A percentile compares a stretch with the other conserved stretches of the same genome.
phyloP scores from a whole-genome alignment of 2,329 filamentous ascomycete species.

The Calycina herbarum region DNA sequence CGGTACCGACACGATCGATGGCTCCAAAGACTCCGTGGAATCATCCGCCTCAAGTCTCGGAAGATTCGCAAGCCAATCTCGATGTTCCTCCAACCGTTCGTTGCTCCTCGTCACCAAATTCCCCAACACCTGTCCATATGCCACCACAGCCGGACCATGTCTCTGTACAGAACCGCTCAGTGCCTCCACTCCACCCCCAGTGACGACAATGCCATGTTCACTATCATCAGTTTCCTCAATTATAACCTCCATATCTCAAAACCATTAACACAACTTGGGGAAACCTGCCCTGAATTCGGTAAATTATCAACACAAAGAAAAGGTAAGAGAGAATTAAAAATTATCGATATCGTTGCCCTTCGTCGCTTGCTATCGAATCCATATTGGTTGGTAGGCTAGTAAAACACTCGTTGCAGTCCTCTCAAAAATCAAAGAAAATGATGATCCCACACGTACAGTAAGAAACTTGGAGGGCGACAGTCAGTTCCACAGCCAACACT shows the following conservation, averaged over 20 bases:
- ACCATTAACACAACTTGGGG: background rate
- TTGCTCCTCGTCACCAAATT: constrained; percentile 24
- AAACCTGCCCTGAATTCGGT: constrained; percentile 2
- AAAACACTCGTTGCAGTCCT: background rate
- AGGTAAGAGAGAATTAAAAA: background rate
- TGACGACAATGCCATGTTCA: background rate
- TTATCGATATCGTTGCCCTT: background rate
- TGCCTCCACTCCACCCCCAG: background rate
- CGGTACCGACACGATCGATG: background rate
- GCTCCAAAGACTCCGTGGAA: background rate
- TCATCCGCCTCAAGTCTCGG: constrained; percentile 1
- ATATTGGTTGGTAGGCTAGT: constrained; percentile 1
- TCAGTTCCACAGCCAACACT: background rate
- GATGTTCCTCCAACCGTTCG: constrained; percentile 19
- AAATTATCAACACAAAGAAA: constrained; percentile 4
- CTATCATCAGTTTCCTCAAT: background rate
- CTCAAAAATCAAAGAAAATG: background rate
- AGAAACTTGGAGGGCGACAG: too few species aligned
- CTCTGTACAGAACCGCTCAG: background rate
- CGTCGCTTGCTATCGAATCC: background rate
- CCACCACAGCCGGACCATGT: constrained; percentile 16
- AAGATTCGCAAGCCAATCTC: constrained; percentile 24
- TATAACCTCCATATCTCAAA: constrained; percentile 1
- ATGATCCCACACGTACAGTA: too few species aligned
- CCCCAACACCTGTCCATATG: constrained; percentile 17